Base-by-base conservation (phyloP, 2,329 filamentous ascomycete species). In the Magnaporthiopsis rhizophila region DNA sequence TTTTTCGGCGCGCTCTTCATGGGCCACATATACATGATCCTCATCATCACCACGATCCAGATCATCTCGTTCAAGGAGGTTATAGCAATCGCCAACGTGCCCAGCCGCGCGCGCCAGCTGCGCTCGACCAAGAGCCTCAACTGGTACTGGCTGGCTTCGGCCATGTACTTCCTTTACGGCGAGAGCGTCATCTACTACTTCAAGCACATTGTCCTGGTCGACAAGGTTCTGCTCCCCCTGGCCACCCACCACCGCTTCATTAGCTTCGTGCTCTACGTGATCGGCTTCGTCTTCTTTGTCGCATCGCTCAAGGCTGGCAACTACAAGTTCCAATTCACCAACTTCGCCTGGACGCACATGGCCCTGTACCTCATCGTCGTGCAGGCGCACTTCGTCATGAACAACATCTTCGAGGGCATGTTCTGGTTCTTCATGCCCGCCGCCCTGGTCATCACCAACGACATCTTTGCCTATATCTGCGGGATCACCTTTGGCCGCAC, bases 171-270 rank as follows among this genome's bases (percentile, higher is more conserved):
- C 71, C 83, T 99, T 62, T 99, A 99, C 74, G 95, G 95, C 73
- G 95, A 99, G 79, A 97, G 92, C 72, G 94, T 99, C 73, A 97
- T 99, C 73, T 99, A 99, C 81, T 99, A 99, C 79, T 99, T 99
- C 80, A 99, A 99, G 83, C 95, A 99, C 75, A 94, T 99, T 69
- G 88, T 99, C 58, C 81, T 99, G 65, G 93, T 99, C 59, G 95
- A 99, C 78, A 91, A 90, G 76, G 90, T 98, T 59, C 82, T 99
- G 67, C 81, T 97, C 65, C 95, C 95, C 11, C 87, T 99, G 74
- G 93, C 95, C 64, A 98, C 94, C 21, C 95, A 99, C 79, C 95
- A 99, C 76, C 86, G 95, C 70, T 99, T 99, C 81, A 97, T 99
- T 76, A 97, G 93, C 81, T 98, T 99, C 74, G 90, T 96, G 77